Conservation (phyloP, 2,329 filamentous ascomycete genomes). For the Myriangium duriaei region DNA sequence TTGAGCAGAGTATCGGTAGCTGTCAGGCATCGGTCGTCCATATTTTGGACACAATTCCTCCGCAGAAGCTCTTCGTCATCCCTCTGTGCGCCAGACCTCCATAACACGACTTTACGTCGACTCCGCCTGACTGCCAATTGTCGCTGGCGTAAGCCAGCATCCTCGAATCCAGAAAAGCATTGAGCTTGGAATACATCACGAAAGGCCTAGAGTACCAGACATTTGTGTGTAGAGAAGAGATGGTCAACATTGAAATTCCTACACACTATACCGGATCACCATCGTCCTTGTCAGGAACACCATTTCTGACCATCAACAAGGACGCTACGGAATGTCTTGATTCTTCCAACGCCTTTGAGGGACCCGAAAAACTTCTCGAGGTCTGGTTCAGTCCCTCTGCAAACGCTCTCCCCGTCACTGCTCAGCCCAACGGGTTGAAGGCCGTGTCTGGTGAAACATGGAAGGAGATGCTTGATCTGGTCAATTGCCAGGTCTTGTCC, state of each 20-base stretch:
- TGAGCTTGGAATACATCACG: slow-evolving; percentile 7
- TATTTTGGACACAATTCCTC: slow-evolving; percentile 75
- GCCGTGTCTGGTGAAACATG: slow-evolving; percentile 70
- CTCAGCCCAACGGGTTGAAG: slow-evolving; percentile 69
- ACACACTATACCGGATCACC: slow-evolving; percentile 66
- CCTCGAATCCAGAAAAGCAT: slow-evolving; percentile 40
- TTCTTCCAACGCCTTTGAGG: slow-evolving; percentile 93
- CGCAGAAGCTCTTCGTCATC: slow-evolving; percentile 68
- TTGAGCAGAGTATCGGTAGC: slow-evolving; percentile 71
- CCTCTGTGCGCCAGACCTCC: slow-evolving; percentile 77
- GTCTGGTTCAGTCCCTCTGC: slow-evolving; percentile 91
- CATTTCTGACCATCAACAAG: slow-evolving; percentile 91
- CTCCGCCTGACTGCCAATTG: slow-evolving; percentile 40
- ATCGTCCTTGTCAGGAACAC: slow-evolving; percentile 62
- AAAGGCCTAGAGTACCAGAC: slow-evolving; percentile 4
- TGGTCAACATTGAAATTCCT: slow-evolving; percentile 74
- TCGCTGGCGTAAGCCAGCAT: slow-evolving; percentile 83
- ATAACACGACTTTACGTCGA: slow-evolving; percentile 69
- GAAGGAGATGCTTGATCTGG: slow-evolving; percentile 94
- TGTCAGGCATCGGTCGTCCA: slow-evolving; percentile 49
- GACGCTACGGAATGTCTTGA: slow-evolving; percentile 87
- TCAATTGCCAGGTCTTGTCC: slow-evolving; percentile 96
- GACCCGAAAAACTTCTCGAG: slow-evolving; percentile 94
- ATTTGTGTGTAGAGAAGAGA: slow-evolving; percentile 39
- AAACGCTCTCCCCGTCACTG: slow-evolving; percentile 55